phyloP scores from a whole-genome alignment of 441 rosid genomes.

The Raphanus hybrid region DNA sequence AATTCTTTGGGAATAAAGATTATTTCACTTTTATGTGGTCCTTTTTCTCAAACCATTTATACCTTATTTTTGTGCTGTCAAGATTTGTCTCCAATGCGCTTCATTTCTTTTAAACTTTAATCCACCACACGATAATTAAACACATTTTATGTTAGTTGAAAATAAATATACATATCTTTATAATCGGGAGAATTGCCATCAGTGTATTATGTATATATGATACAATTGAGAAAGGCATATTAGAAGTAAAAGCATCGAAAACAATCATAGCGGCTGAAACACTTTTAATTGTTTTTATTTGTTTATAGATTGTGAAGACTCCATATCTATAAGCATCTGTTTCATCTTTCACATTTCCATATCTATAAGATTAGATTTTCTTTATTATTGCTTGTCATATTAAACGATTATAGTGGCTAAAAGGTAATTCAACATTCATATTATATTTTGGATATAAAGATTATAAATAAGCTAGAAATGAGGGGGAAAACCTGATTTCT shows the following conservation, averaged over 20 bases:
- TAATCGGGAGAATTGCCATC: not conserved
- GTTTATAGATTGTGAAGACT: not conserved
- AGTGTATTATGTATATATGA: not conserved
- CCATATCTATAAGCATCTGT: not conserved
- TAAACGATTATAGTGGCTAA: not conserved
- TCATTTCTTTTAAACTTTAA: slow-evolving; percentile 6
- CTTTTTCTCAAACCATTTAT: slow-evolving; percentile 38
- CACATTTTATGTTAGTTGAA: not conserved
- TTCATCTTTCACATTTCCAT: not conserved
- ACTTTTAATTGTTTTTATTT: not conserved
- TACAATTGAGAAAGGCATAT: not conserved
- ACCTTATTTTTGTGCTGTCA: slow-evolving; percentile 33
- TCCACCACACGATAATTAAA: not conserved
- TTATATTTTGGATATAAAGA: no score
- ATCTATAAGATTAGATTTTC: not conserved
- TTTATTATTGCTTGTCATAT: not conserved
- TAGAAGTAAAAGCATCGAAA: not conserved
- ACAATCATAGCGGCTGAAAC: not conserved
- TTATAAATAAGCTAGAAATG: not conserved
- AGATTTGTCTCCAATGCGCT: slow-evolving; percentile 21
- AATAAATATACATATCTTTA: not conserved
- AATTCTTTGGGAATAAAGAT: slow-evolving; percentile 42
- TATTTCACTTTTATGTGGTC: slow-evolving; percentile 53
- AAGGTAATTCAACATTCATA: not conserved
- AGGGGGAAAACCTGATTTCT: not conserved